phyloP scores from a whole-genome alignment of 2,329 filamentous ascomycete species.

The Rhynchosporium graminicola region DNA sequence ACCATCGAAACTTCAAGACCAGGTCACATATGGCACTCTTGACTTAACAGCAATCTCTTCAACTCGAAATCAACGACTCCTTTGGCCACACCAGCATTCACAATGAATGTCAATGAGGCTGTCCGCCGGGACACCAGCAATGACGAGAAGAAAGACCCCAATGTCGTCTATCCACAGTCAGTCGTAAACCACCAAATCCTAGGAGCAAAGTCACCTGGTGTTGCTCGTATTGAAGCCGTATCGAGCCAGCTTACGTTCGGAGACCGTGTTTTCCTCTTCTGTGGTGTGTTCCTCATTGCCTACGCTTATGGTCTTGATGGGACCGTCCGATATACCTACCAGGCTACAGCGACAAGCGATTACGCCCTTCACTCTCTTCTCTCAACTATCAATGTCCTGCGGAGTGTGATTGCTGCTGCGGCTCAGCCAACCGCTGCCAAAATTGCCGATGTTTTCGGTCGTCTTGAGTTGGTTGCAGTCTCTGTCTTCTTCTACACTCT shows the following conservation, averaged over 20 bases:
- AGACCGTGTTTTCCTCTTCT: constrained; percentile 7
- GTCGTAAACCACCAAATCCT: background rate
- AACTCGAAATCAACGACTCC: background rate
- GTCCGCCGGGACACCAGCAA: background rate
- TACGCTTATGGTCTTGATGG: constrained; percentile 13
- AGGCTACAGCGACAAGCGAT: constrained; percentile 9
- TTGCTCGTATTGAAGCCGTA: constrained; percentile 12
- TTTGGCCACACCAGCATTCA: background rate
- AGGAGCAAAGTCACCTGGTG: constrained; percentile 12
- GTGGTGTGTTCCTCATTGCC: constrained; percentile 13
- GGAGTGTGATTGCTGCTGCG: constrained; percentile 10
- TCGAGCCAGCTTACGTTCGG: constrained; percentile 3
- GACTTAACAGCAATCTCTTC: background rate
- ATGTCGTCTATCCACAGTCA: background rate
- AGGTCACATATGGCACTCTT: no score
- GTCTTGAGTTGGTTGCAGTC: constrained; percentile 3
- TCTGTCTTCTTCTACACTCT: constrained; percentile 15
- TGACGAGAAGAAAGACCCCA: constrained; percentile 7
- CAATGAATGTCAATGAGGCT: background rate
- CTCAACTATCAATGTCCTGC: constrained; percentile 10
- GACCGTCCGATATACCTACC: constrained; percentile 8
- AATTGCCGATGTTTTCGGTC: constrained; percentile 12
- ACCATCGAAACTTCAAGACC: no score
- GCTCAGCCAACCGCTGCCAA: constrained; percentile 14
- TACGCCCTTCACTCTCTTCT: constrained; percentile 14